Conservation (phyloP, 495 filamentous ascomycete genomes). For the Penicillium diatomitis region DNA sequence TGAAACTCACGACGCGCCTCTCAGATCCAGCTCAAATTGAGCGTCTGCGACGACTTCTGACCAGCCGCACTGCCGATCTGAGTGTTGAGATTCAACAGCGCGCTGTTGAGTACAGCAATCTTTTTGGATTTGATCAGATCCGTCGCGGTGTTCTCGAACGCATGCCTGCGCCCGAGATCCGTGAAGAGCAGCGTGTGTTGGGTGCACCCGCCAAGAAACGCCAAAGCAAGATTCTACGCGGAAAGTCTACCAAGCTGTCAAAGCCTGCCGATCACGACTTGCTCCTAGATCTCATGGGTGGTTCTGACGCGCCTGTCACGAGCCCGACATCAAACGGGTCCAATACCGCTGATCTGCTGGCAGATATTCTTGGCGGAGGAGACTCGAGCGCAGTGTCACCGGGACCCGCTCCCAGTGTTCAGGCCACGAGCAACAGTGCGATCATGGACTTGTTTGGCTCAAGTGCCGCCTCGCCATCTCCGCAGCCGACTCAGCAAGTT, state of each 20-base stretch:
- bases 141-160: slow-evolving; percentile 86
- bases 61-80: slow-evolving; percentile 66
- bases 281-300: slow-evolving; percentile 87
- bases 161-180: slow-evolving; percentile 95
- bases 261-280: slow-evolving; percentile 86
- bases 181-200: slow-evolving; percentile 81
- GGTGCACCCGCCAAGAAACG: slow-evolving; percentile 77
- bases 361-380: slow-evolving; percentile 62
- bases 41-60: slow-evolving; percentile 67
- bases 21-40: slow-evolving; percentile 76
- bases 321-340: slow-evolving; percentile 51
- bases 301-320: slow-evolving; percentile 49
- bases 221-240: slow-evolving; percentile 59
- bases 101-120: slow-evolving; percentile 87
- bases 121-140: slow-evolving; percentile 83
- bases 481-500: slow-evolving; percentile 24
- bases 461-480: slow-evolving; percentile 32
- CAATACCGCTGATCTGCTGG: slow-evolving; percentile 78
- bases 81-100: slow-evolving; percentile 95
- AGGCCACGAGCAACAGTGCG: slow-evolving; percentile 52
- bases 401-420: slow-evolving; percentile 43
- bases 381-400: slow-evolving; percentile 43
- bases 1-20: slow-evolving; percentile 90
- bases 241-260: slow-evolving; percentile 61
- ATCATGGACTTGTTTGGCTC: slow-evolving; percentile 78